Percentiles rank a stretch among this genome's conserved stretches.
These are phyloP conservation scores for Pseudonitzschia multiseries DNA, from an alignment of 108 stramenopile genomes.

Conservation along the genomic window DNA sequence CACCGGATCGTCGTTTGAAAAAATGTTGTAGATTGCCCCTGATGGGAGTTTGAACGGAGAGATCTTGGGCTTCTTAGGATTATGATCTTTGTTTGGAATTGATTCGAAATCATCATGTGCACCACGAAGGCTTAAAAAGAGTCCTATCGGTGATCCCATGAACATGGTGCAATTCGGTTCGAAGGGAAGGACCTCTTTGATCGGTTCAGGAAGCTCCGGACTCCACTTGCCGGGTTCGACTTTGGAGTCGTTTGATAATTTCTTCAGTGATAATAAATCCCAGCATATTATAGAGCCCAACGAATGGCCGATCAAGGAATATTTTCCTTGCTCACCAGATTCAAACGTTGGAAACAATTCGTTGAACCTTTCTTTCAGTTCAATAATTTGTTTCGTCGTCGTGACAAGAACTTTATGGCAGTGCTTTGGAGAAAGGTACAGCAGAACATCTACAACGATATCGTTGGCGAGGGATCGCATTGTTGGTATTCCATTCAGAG, in stretches of 20 bases:
- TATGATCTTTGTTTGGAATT: constrained; percentile 45
- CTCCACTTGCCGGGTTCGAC: constrained; percentile 41
- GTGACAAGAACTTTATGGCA: constrained; percentile 72
- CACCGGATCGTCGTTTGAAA: constrained; percentile 81
- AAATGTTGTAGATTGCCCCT: constrained; percentile 68
- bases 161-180: constrained; percentile 70
- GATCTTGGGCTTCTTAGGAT: constrained; percentile 22
- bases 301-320: constrained; percentile 75
- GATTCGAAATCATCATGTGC: constrained; percentile 82
- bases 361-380: constrained; percentile 53
- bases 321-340: constrained; percentile 49
- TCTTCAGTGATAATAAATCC: constrained; percentile 83
- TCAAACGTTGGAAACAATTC: constrained; percentile 63
- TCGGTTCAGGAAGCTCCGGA: constrained; percentile 55
- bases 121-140: constrained; percentile 78
- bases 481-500: constrained; percentile 72
- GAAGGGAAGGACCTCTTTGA: constrained; percentile 64
- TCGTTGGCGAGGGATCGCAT: constrained; percentile 86
- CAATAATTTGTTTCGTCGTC: constrained; percentile 69
- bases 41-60: constrained; percentile 78
- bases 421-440: constrained; percentile 81
- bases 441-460: constrained; percentile 62
- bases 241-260: constrained; percentile 35
- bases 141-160: constrained; percentile 78
- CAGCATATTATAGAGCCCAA: constrained; percentile 88